Evolutionary conservation across 208 protist genomes (phyloP), one percentile per base, ranked within the genome.

Genomic region (Trypanosoma vivax): DNA sequence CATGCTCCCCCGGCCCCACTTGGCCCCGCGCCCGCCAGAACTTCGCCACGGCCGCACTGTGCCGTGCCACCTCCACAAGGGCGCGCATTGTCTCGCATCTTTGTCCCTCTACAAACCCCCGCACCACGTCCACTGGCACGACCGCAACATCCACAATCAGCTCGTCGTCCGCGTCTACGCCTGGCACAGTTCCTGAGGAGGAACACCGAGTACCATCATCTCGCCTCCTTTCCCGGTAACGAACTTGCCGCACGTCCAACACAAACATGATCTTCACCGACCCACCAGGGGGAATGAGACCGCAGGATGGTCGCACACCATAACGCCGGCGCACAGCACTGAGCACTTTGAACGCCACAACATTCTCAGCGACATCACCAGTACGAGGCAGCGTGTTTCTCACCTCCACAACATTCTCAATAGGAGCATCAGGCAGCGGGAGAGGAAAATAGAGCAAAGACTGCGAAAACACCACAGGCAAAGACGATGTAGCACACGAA

Each of bases 81-180:
- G n/a, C 25, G 34, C 41, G 48, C n/a, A 19, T 34, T 3, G 47
- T 4, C 19, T 48, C 28, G 5, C n/a, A 21, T 21, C 10, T 2
- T 24, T 3, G 11, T 16, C 1, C 11, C 0, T 16, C 24, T 30
- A 48, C 37, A 39, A 24, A 51, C 39, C 21, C 31, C 18, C 10
- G 18, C 5, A 39, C 54, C 25, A 55, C 10, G 16, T 45, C 52
- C 50, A 14, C 42, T 45, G 73, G 60, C 0, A 93, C 69, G 16
- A 90, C 57, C 16, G 73, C 79, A 50, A 93, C 73, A 63, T 90
- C 81, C n/a, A 93, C 55, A 50, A 86, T 76, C 27, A 93, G 76
- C 25, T 64, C 54, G 31, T 93, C 85, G 31, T 71, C 64, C 7
- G 79, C 87, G 7, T 72, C 64, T 55, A 73, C 59, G 18, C 66